Evolutionary conservation across 2,329 filamentous ascomycete species (phyloP).

Genomic region (Fusarium musae): DNA sequence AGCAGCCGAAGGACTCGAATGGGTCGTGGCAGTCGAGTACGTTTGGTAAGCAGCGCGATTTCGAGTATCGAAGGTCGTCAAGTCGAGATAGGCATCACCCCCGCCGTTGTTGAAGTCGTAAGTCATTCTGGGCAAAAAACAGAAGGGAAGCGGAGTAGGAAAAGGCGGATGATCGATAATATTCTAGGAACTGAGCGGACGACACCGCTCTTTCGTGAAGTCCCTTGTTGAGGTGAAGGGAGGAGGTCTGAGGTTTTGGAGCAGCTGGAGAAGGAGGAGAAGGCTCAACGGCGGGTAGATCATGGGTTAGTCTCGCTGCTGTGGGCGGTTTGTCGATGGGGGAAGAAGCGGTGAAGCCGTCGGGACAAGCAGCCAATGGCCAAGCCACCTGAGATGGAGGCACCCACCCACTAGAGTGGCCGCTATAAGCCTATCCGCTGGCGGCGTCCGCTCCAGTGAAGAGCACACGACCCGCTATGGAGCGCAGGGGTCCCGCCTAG

Average conservation of each 20-base stretch:
- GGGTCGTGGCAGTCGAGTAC: slow-evolving; percentile 43
- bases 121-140: slow-evolving; percentile 59
- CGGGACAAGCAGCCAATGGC: slow-evolving; percentile 51
- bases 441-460: slow-evolving; percentile 35
- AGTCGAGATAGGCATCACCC: slow-evolving; percentile 70
- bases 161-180: slow-evolving; percentile 46
- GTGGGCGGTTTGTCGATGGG: slow-evolving; percentile 47
- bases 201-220: slow-evolving; percentile 59
- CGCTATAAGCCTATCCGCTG: slow-evolving; percentile 44
- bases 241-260: slow-evolving; percentile 48
- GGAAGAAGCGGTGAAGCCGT: slow-evolving; percentile 54
- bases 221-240: slow-evolving; percentile 46
- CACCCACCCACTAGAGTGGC: slow-evolving; percentile 39
- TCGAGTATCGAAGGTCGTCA: slow-evolving; percentile 66
- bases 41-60: slow-evolving; percentile 60
- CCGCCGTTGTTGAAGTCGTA: slow-evolving; percentile 69
- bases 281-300: slow-evolving; percentile 41
- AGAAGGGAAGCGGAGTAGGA: slow-evolving; percentile 48
- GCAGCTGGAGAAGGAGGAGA: slow-evolving; percentile 43
- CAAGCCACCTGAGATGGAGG: slow-evolving; percentile 44
- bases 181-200: slow-evolving; percentile 52
- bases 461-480: slow-evolving; percentile 26
- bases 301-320: slow-evolving; percentile 39
- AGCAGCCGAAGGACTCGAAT: slow-evolving; percentile 49
- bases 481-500: slow-evolving; percentile 5